phyloP scores from a whole-genome alignment of 1,284 basidiomycete species.

The Entoloma clypeatum region DNA sequence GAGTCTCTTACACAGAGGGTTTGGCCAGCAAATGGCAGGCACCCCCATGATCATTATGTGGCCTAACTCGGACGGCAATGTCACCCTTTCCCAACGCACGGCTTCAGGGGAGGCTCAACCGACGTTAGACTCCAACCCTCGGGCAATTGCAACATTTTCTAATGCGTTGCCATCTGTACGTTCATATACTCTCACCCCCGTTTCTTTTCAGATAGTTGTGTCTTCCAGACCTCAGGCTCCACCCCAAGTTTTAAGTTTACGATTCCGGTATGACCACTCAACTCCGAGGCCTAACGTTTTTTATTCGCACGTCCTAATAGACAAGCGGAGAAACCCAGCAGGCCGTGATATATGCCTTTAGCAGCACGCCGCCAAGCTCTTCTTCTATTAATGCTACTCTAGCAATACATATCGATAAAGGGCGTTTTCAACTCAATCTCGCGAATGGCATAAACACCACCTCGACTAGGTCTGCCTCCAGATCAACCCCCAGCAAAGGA shows the following conservation, averaged over 20 bases:
- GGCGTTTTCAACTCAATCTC: slow-evolving; percentile 22
- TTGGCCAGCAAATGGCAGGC: slow-evolving; percentile 48
- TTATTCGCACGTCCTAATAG: background rate
- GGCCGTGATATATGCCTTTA: slow-evolving; percentile 14
- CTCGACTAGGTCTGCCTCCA: no score
- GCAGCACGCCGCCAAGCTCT: slow-evolving; percentile 11
- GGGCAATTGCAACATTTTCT: slow-evolving; percentile 41
- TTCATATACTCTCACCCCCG: slow-evolving; percentile 2
- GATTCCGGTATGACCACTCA: slow-evolving; percentile 43
- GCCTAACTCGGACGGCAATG: slow-evolving; percentile 49
- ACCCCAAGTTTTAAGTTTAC: slow-evolving; percentile 42
- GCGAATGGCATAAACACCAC: slow-evolving; percentile 13
- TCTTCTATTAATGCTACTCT: slow-evolving; percentile 18
- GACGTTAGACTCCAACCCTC: slow-evolving; percentile 44
- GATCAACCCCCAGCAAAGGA: no score
- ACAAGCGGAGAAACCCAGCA: slow-evolving; percentile 28
- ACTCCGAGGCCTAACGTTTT: no score
- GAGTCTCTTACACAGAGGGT: slow-evolving; percentile 39
- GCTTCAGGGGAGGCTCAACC: slow-evolving; percentile 46
- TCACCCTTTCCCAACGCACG: slow-evolving; percentile 58
- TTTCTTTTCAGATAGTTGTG: slow-evolving; percentile 1
- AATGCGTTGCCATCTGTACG: slow-evolving; percentile 38
- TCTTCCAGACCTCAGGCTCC: slow-evolving; percentile 33
- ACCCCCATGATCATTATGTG: slow-evolving; percentile 65
- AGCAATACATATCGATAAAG: slow-evolving; percentile 37